Conservation (phyloP, 805 yeast genomes). For the Metahyphopichia silvanorum region DNA sequence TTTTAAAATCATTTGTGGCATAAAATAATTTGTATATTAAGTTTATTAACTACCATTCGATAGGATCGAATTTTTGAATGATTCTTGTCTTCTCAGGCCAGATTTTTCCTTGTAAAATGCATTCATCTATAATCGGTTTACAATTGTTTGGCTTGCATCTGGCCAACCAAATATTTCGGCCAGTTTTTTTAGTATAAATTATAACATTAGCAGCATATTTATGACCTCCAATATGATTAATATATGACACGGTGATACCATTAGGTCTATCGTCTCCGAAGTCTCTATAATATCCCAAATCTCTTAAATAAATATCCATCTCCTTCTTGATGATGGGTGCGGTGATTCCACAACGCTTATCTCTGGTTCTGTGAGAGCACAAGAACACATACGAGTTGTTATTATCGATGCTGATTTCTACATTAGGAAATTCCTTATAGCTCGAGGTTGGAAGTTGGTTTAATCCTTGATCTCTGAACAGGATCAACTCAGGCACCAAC, state of each 20-base stretch:
- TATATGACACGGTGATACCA: constrained; percentile 68
- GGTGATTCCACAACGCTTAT: constrained; percentile 88
- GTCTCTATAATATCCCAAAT: constrained; percentile 72
- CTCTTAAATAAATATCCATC: constrained; percentile 69
- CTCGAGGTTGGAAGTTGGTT: constrained; percentile 3
- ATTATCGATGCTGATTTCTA: constrained; percentile 25
- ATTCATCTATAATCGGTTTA: constrained; percentile 69
- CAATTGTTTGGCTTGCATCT: constrained; percentile 77
- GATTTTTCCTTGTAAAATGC: constrained; percentile 67
- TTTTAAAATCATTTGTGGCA: constrained; percentile 26
- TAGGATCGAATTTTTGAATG: constrained; percentile 49
- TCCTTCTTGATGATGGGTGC: constrained; percentile 87
- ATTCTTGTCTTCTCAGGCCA: constrained; percentile 68
- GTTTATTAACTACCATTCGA: constrained; percentile 44
- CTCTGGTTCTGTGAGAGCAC: constrained; percentile 90
- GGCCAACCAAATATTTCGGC: constrained; percentile 86
- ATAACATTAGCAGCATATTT: constrained; percentile 89
- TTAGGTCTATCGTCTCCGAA: constrained; percentile 67
- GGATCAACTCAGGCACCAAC: constrained; percentile 40
- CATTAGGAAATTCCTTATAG: constrained; percentile 21
- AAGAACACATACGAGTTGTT: constrained; percentile 55
- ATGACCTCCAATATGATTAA: constrained; percentile 95
- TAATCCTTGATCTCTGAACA: constrained; percentile 5
- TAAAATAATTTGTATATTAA: not conserved
- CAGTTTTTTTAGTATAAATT: constrained; percentile 60